phyloP scores from a whole-genome alignment of 83 land plant genomes.

The Thuja plicata region DNA sequence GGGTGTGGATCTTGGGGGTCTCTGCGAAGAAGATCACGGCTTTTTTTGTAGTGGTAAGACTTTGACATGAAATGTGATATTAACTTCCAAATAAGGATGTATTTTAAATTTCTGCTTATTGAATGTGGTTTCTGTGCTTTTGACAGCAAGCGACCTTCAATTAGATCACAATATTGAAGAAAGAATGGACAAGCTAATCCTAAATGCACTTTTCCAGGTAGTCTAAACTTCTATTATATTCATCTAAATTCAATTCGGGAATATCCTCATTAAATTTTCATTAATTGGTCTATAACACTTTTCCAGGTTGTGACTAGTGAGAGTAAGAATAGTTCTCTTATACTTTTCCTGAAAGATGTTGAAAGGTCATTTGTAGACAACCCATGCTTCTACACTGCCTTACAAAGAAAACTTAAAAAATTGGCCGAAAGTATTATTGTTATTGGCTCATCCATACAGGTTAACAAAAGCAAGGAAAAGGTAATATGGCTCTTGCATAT shows the following conservation, averaged over 20 bases:
- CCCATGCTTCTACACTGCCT: slow-evolving; percentile 23
- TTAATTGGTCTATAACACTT: background rate
- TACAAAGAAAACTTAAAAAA: slow-evolving; percentile 36
- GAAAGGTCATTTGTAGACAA: slow-evolving; percentile 45
- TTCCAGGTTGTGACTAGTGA: slow-evolving; percentile 41
- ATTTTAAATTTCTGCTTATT: background rate
- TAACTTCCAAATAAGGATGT: background rate
- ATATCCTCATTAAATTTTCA: background rate
- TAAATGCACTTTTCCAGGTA: slow-evolving; percentile 87
- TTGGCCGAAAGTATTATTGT: slow-evolving; percentile 34
- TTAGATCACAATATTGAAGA: slow-evolving; percentile 65
- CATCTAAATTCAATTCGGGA: background rate
- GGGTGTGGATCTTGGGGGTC: slow-evolving; percentile 86
- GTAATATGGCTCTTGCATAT: slow-evolving; percentile 5
- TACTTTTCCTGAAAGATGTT: slow-evolving; percentile 52
- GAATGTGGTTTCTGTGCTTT: background rate
- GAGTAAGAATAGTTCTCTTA: slow-evolving; percentile 43
- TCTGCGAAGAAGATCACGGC: slow-evolving; percentile 93
- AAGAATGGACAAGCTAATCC: slow-evolving; percentile 76
- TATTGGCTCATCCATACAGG: slow-evolving; percentile 43
- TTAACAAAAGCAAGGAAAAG: slow-evolving; percentile 21
- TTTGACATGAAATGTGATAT: background rate
- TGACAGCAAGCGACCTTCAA: slow-evolving; percentile 66
- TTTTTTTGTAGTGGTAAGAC: slow-evolving; percentile 77
- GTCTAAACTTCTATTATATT: background rate